Evolutionary conservation across 2,329 filamentous ascomycete genomes (phyloP).

Genomic region (Neoscytalidium dimidiatum): DNA sequence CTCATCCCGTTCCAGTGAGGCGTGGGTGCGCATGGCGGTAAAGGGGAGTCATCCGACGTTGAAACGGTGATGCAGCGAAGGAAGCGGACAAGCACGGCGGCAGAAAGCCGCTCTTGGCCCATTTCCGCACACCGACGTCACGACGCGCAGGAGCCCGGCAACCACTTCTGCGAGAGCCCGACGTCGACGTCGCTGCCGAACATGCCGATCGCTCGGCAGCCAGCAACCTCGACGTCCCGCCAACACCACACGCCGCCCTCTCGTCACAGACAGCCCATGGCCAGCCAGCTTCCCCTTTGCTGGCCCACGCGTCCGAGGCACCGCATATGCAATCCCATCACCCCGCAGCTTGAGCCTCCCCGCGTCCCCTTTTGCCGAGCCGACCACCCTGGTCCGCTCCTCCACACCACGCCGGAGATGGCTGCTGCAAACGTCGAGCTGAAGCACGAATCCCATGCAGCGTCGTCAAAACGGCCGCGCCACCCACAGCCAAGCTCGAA

Average conservation of each 20-base stretch:
- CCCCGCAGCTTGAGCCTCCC: background rate
- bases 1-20: slow-evolving; percentile 59
- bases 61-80: background rate
- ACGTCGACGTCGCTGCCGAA: background rate
- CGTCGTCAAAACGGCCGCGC: background rate
- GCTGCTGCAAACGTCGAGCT: slow-evolving; percentile 7
- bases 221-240: too few relatives aligned
- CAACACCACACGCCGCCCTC: background rate
- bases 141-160: background rate
- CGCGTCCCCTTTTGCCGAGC: background rate
- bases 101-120: background rate
- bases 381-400: background rate
- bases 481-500: background rate
- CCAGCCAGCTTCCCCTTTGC: background rate
- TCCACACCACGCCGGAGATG: background rate
- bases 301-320: background rate
- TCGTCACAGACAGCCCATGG: background rate
- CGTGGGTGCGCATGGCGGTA: slow-evolving; percentile 52
- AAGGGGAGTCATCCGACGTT: background rate
- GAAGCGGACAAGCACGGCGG: background rate
- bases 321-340: background rate
- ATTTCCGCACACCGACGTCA: background rate
- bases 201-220: background rate
- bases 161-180: too few relatives aligned
- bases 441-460: background rate